A percentile compares a stretch with the other conserved stretches of the same genome.
Conservation (phyloP, 2,329 filamentous ascomycete species). For the Penicillium sp. region DNA sequence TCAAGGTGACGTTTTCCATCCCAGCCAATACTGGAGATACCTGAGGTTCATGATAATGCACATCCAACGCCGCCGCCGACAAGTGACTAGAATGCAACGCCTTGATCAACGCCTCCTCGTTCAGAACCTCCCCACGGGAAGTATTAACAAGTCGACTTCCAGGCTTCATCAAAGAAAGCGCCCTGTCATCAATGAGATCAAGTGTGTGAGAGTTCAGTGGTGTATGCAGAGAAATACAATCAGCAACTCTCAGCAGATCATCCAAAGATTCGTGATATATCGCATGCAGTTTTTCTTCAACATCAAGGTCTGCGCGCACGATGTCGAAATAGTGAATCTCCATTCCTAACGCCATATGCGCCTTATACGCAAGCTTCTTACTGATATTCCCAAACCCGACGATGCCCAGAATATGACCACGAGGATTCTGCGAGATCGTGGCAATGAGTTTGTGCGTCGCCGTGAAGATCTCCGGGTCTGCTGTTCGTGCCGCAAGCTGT, state of each 20-base stretch:
- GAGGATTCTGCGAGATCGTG: slow-evolving; percentile 53
- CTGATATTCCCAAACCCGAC: slow-evolving; percentile 55
- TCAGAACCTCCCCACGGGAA: slow-evolving; percentile 54
- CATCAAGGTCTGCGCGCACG: slow-evolving; percentile 34
- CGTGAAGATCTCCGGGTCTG: slow-evolving; percentile 40
- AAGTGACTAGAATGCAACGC: slow-evolving; percentile 52
- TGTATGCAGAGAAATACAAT: slow-evolving; percentile 44
- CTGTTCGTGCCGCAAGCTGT: slow-evolving; percentile 49
- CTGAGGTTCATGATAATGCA: slow-evolving; percentile 56
- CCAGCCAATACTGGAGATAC: slow-evolving; percentile 46
- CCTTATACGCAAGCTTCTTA: slow-evolving; percentile 51
- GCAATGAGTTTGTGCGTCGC: slow-evolving; percentile 49
- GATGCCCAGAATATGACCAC: slow-evolving; percentile 52
- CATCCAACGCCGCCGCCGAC: slow-evolving; percentile 53
- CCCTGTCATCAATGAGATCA: slow-evolving; percentile 43
- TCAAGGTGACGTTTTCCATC: slow-evolving; percentile 47
- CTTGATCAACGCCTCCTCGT: slow-evolving; percentile 52
- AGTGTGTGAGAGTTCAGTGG: slow-evolving; percentile 41
- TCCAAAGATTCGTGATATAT: slow-evolving; percentile 43
- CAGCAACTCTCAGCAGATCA: slow-evolving; percentile 42
- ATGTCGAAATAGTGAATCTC: slow-evolving; percentile 56
- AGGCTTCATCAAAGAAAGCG: slow-evolving; percentile 49
- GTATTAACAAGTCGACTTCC: slow-evolving; percentile 56
- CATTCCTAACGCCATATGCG: slow-evolving; percentile 53
- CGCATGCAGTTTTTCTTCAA: slow-evolving; percentile 41